Conservation (phyloP, 768 basidiomycete species). For the Kwoniella bestiolae region DNA sequence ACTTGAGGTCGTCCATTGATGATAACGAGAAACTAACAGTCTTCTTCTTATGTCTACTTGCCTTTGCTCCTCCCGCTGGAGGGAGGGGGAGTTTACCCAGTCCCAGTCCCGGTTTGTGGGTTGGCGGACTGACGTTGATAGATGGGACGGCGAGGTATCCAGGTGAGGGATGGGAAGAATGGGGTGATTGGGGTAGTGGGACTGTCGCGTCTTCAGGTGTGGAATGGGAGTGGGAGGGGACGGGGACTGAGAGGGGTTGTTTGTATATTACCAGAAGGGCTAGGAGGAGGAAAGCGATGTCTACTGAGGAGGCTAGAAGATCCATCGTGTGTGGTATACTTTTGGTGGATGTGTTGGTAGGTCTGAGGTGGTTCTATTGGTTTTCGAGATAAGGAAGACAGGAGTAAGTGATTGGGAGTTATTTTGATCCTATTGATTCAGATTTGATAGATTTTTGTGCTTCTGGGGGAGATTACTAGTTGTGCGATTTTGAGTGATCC, state of each 20-base stretch:
- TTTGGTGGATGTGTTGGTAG: background rate
- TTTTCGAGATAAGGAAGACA: background rate
- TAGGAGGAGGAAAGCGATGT: constrained; percentile 21
- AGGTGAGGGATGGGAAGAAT: constrained; percentile 4
- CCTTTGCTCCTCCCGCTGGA: constrained; percentile 1
- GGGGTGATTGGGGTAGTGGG: background rate
- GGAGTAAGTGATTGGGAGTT: background rate
- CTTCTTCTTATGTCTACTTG: constrained; percentile 17
- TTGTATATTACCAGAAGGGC: constrained; percentile 18
- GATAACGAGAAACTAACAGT: constrained; percentile 29
- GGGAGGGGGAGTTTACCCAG: constrained; percentile 5
- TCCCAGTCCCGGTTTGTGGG: background rate
- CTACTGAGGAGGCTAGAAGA: constrained; percentile 8
- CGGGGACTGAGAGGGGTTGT: background rate
- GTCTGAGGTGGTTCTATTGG: background rate
- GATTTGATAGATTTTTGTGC: too few relatives aligned
- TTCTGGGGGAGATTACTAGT: too few relatives aligned
- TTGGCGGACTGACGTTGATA: constrained; percentile 10
- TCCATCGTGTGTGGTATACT: constrained; percentile 4
- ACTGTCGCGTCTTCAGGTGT: background rate
- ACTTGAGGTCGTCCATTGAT: constrained; percentile 26
- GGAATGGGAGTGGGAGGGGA: background rate
- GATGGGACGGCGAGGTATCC: constrained; percentile 3
- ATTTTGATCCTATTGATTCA: too few relatives aligned
- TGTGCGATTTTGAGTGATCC: too few relatives aligned